Base-by-base conservation (phyloP, 2,329 filamentous ascomycete genomes). In the Neopestalotiopsis sp. region DNA sequence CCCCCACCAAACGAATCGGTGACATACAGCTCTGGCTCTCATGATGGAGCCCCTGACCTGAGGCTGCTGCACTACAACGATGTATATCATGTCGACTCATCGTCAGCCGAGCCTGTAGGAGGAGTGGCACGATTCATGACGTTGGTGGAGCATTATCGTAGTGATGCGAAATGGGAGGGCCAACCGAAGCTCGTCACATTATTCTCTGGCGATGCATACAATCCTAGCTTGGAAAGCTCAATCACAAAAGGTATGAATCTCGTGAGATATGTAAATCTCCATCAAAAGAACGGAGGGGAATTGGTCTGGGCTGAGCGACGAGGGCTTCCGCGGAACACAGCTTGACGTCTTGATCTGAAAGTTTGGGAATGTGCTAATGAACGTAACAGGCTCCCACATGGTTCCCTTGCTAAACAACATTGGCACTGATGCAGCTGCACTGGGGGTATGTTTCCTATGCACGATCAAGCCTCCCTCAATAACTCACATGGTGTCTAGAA, bases 191-290 rank as follows among this genome's bases (percentile, higher is more conserved):
- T 94, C 4, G 77, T 97, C 65, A 95, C 93, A 1, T 87, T 97
- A 73, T 98, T 97, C 81, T 97, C 94, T 2, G 94, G 94, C 49
- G 95, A 97, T 85, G 94, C 92, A 10, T 98, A 96, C 81, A 97
- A 97, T 78, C 94, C 95, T 0, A 95, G 93, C 74, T 82, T 97
- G 69, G 94, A 97, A 81, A 95, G 92, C 75, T 93, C 92, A 20
- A 90, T 97, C 42, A 97, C 94, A 2, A 97, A 97, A 82, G 94
- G 93, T 85, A 78, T 72, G 80, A 7, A 38, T 1, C 1, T 38
- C 6, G 34, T 38, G 34, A 10, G 34, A 1, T 10, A 6, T 10
- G 34, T 38, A 38, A 1, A 38, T 10, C 24, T 38, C 5, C 34
- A 38, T 38, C 34, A 10, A 10, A 10, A 38, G 34, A 10, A 38